These are phyloP conservation scores for Inga laurina DNA, from an alignment of 306 rosid genomes.

Conservation along the genomic window DNA sequence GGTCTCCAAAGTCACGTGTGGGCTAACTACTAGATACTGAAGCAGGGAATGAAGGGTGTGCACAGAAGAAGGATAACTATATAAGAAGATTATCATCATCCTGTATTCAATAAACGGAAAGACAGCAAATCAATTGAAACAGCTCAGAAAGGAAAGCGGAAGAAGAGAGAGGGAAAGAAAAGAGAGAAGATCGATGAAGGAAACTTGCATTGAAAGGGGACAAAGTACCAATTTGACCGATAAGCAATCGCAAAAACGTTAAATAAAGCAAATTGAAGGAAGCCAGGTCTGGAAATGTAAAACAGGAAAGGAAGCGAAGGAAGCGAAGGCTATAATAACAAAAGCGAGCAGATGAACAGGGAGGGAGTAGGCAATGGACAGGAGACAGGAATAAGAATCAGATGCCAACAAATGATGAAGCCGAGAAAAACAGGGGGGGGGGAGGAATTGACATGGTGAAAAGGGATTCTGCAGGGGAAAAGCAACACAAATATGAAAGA, in stretches of 20 bases:
- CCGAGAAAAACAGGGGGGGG: not conserved
- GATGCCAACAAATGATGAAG: not conserved
- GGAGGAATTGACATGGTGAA: not conserved
- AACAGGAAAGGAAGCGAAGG: not conserved
- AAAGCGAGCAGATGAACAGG: not conserved
- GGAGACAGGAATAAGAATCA: constrained; percentile 1
- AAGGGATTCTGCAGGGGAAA: not conserved
- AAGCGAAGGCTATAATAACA: not conserved
- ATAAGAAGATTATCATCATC: not conserved
- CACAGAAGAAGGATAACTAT: not conserved
- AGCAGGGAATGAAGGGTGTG: not conserved
- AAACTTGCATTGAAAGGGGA: not conserved
- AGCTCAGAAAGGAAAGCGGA: not conserved
- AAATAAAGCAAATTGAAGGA: not conserved
- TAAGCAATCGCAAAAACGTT: not conserved
- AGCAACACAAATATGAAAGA: not conserved
- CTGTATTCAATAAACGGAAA: not conserved
- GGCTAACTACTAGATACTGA: not conserved
- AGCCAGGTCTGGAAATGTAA: not conserved
- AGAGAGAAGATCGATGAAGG: not conserved
- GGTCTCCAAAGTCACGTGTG: not conserved
- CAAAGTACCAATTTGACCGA: not conserved
- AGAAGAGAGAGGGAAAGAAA: not conserved
- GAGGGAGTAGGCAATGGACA: not conserved
- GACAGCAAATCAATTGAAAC: not conserved